Evolutionary conservation across 2,329 filamentous ascomycete species (phyloP), one percentile per base, ranked within the genome.

Genomic region (Bipolaris bicolor): DNA sequence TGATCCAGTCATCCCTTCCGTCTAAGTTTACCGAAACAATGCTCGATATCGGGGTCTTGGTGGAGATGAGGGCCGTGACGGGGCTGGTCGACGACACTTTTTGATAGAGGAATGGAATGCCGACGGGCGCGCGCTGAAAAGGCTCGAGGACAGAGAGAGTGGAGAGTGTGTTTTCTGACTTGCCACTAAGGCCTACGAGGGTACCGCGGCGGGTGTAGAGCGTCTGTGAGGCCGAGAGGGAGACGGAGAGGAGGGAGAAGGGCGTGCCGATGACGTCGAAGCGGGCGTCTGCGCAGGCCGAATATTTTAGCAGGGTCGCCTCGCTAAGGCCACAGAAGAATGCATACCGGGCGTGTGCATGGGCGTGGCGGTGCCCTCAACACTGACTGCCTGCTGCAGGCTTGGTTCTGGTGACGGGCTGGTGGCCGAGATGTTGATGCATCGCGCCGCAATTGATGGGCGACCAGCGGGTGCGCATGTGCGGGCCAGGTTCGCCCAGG

Each of bases 31-130:
- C 84, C 7, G 96, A 87, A 11, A 90, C 88, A 67, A 99, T 93
- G 5, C 92, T 93, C 0, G 93, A 95, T 50, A 89, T 88, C 4
- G 91, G 87, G 5, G 92, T 92, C 75, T 92, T 95, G 22, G 94
- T 92, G 29, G 91, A 90, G 67, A 99, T 90, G 62, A 99, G 81
- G 31, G 92, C 92, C 41, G 90, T 96, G 64, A 97, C 85, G 1
- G 95, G 93, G 45, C 88, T 90, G 0, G 93, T 92, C 1, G 94
- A 94, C 33, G 92, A 89, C 65, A 98, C 80, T 73, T 83, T 84
- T 79, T 98, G 94, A 79, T 98, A 98, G 59, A 99, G 84, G 78
- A 99, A 99, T 1, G 95, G 95, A 49, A 98, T 90, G 64, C 93
- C 92, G 26, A 96, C 85, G 46, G 88, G 78, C 22, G 90, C 89